These are phyloP conservation scores for Salvia hispanica DNA, from an alignment of 257 asterid species.

Conservation along the genomic window DNA sequence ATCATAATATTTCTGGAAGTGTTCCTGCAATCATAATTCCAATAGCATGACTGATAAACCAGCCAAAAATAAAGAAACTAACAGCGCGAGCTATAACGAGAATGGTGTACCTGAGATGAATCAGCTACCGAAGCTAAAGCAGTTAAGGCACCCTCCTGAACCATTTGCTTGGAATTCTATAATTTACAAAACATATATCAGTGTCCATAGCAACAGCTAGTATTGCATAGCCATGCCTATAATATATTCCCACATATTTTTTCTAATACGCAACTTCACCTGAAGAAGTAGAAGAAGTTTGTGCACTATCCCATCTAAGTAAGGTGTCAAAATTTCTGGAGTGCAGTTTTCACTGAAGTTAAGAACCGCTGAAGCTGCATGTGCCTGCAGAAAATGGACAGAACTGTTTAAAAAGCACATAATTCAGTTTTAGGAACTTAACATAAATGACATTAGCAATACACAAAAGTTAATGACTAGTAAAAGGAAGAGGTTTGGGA, in stretches of 20 bases:
- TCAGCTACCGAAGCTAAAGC: slow-evolving; percentile 98
- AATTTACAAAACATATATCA: slow-evolving; percentile 31
- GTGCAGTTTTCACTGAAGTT: slow-evolving; percentile 95
- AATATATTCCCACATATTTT: not conserved
- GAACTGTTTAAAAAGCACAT: slow-evolving; percentile 1
- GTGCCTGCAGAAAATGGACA: slow-evolving; percentile 61
- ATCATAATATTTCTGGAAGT: slow-evolving; percentile 86
- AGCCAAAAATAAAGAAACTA: slow-evolving; percentile 8
- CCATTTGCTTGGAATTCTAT: slow-evolving; percentile 97
- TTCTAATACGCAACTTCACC: slow-evolving; percentile 44
- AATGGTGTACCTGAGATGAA: slow-evolving; percentile 74
- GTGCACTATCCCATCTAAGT: slow-evolving; percentile 81
- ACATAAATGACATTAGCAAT: not conserved
- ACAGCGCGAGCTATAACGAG: slow-evolving; percentile 17
- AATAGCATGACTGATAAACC: slow-evolving; percentile 23
- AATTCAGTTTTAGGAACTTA: slow-evolving; percentile 21
- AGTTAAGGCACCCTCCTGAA: slow-evolving; percentile 94
- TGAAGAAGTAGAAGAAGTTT: slow-evolving; percentile 80
- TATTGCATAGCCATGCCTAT: slow-evolving; percentile 1
- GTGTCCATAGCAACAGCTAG: slow-evolving; percentile 16
- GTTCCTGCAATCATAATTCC: slow-evolving; percentile 53
- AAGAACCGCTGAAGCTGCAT: slow-evolving; percentile 94
- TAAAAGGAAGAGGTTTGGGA: not conserved
- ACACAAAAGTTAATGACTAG: not conserved
- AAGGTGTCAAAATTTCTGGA: slow-evolving; percentile 81